Evolutionary conservation across 768 basidiomycete genomes (phyloP).

Genomic region (Russula sp.): DNA sequence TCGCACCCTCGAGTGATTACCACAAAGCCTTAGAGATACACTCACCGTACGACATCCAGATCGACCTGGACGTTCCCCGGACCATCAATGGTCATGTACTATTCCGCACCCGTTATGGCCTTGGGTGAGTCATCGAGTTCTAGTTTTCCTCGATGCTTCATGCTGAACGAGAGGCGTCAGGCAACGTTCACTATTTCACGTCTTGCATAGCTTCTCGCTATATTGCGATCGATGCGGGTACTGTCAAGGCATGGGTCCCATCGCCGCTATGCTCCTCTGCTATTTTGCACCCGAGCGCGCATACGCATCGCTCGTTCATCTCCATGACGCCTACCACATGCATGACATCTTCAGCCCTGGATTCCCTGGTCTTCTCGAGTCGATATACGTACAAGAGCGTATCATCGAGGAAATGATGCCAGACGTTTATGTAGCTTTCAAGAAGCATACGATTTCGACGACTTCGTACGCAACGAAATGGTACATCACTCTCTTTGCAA

Average conservation of each 20-base stretch:
- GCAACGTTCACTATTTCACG: conserved; percentile 92
- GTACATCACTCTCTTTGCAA: conserved; percentile 98
- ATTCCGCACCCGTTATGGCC: conserved; percentile 93
- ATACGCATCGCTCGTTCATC: conserved; percentile 76
- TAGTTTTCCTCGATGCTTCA: background rate
- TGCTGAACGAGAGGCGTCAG: conserved; percentile 34
- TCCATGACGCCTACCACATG: conserved; percentile 85
- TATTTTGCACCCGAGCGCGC: conserved; percentile 89
- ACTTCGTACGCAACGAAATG: conserved; percentile 97
- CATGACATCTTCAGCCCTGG: conserved; percentile 88
- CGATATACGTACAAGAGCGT: conserved; percentile 94
- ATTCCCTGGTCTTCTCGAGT: conserved; percentile 91
- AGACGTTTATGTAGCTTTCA: conserved; percentile 78
- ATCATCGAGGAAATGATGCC: conserved; percentile 87
- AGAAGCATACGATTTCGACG: conserved; percentile 84
- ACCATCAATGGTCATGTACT: conserved; percentile 93
- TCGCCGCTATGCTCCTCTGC: conserved; percentile 89
- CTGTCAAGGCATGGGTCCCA: conserved; percentile 98
- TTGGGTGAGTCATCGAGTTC: conserved; percentile 57
- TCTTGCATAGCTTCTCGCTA: conserved; percentile 87
- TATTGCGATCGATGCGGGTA: conserved; percentile 86
- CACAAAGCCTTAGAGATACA: conserved; percentile 66
- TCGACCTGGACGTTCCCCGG: conserved; percentile 94
- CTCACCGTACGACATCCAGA: conserved; percentile 90
- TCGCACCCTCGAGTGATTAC: conserved; percentile 45